A percentile compares a stretch with the other conserved stretches of the same genome.
phyloP scores from a whole-genome alignment of 352 stramenopile genomes.

The Pythium oligandrum region DNA sequence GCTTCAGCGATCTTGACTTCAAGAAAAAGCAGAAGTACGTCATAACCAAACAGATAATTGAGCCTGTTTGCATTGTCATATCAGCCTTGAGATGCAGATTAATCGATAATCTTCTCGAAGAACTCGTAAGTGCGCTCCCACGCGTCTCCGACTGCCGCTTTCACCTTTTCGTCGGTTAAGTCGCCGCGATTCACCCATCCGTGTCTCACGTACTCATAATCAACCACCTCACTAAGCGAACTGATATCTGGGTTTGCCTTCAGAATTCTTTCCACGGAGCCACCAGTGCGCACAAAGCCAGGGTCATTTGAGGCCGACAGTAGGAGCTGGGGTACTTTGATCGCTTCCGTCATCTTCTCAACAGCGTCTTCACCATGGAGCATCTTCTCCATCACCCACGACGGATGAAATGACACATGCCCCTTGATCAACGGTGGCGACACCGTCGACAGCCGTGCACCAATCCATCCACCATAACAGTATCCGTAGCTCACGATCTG shows the following conservation, averaged over 20 bases:
- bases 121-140: no score
- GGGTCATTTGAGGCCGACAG: slow-evolving; percentile 36
- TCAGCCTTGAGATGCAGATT: no score
- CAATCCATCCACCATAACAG: slow-evolving; percentile 21
- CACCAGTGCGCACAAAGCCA: slow-evolving; percentile 25
- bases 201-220: not conserved
- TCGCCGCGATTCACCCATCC: slow-evolving; percentile 9
- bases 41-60: no score
- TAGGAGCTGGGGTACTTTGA: slow-evolving; percentile 40
- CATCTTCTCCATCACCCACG: slow-evolving; percentile 31
- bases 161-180: not conserved
- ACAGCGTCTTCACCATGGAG: slow-evolving; percentile 25
- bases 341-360: slow-evolving; percentile 31
- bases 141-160: no score
- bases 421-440: slow-evolving; percentile 12
- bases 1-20: no score
- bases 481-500: slow-evolving; percentile 15
- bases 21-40: no score
- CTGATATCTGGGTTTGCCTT: slow-evolving; percentile 2
- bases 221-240: slow-evolving; percentile 2
- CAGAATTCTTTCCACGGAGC: slow-evolving; percentile 39
- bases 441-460: slow-evolving; percentile 3
- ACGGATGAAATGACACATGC: slow-evolving; percentile 24
- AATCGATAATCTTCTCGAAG: no score
- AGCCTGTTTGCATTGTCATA: no score